phyloP scores from a whole-genome alignment of 108 stramenopile species.

The Nitzschia palea region DNA sequence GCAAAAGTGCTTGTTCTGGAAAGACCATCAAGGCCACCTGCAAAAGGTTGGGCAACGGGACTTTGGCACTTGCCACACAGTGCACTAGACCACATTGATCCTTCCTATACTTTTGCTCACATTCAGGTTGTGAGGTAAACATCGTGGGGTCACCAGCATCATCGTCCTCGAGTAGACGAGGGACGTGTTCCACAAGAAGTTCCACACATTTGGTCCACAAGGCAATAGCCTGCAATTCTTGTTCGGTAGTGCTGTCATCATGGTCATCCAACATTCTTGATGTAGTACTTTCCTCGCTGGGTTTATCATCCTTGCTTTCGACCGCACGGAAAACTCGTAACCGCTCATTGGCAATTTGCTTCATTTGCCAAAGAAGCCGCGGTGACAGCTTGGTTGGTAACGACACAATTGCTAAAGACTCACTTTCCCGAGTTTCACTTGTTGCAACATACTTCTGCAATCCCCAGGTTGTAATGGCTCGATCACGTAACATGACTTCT shows the following conservation, averaged over 20 bases:
- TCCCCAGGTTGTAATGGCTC: neutral
- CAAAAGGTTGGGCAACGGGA: conserved; percentile 14
- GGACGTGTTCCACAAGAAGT: conserved; percentile 5
- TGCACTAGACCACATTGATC: conserved; percentile 10
- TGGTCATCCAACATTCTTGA: neutral
- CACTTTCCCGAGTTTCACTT: neutral
- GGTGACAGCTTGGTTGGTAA: neutral
- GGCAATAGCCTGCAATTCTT: neutral
- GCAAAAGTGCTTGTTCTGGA: conserved; percentile 22
- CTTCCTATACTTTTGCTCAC: neutral
- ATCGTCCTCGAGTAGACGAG: neutral
- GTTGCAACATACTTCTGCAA: neutral
- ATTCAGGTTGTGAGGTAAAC: neutral
- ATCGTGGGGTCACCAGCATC: neutral
- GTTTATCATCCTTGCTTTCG: neutral
- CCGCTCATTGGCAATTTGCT: neutral
- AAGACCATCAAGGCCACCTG: conserved; percentile 22
- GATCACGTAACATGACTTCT: conserved; percentile 9
- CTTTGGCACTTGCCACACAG: conserved; percentile 19
- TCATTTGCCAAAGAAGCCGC: neutral
- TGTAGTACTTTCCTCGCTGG: neutral
- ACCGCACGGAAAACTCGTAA: neutral
- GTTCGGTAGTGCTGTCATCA: neutral
- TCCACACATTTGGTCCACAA: conserved; percentile 13
- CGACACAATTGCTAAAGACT: neutral